Percentiles rank a stretch among this genome's conserved stretches.
These are phyloP conservation scores for Quercus engelmannii DNA, from an alignment of 306 rosid species.

Conservation along the genomic window DNA sequence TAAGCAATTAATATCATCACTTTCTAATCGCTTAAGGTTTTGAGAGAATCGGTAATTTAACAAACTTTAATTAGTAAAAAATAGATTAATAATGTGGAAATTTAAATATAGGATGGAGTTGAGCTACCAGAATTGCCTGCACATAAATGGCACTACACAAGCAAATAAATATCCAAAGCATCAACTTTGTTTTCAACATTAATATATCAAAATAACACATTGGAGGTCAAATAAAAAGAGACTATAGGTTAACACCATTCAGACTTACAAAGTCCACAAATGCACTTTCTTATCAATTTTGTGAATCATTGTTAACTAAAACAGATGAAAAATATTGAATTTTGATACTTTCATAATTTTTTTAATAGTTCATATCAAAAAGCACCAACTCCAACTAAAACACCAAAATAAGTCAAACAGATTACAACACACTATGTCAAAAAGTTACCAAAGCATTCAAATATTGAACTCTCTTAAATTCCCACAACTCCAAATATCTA, in stretches of 20 bases:
- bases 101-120: background rate
- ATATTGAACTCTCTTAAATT: background rate
- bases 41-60: too few species aligned
- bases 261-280: background rate
- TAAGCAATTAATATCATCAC: too few species aligned
- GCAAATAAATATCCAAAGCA: background rate
- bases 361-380: background rate
- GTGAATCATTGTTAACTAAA: too few species aligned
- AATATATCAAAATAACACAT: background rate
- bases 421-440: background rate
- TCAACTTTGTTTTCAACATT: background rate
- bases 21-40: too few species aligned
- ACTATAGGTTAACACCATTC: background rate
- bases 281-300: background rate
- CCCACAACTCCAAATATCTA: background rate
- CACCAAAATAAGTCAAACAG: background rate
- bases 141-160: background rate
- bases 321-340: too few species aligned
- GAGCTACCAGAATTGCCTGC: background rate
- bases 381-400: background rate
- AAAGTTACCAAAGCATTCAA: background rate
- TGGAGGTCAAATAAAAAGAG: background rate
- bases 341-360: too few species aligned
- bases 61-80: background rate
- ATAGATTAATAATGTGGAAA: background rate